These are phyloP conservation scores for Hymenotorrendiella dingleyae DNA, from an alignment of 2,329 filamentous ascomycete genomes.

Conservation along the genomic window DNA sequence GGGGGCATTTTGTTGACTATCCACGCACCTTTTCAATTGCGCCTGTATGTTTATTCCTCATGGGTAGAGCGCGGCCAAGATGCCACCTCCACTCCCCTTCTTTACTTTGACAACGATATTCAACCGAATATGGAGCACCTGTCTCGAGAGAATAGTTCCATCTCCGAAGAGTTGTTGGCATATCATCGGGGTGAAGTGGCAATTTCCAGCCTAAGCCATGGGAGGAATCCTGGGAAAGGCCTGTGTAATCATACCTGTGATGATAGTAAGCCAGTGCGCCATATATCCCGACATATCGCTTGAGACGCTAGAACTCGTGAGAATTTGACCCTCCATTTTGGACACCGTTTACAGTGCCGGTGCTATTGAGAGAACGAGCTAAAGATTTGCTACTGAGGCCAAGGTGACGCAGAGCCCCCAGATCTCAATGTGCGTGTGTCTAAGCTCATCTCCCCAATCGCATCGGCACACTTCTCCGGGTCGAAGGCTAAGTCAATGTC, in stretches of 20 bases:
- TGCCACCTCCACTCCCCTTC: conserved; percentile 75
- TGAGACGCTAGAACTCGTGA: too few species aligned
- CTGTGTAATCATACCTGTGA: conserved; percentile 63
- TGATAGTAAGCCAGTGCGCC: neutral
- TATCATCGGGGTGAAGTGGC: conserved; percentile 66
- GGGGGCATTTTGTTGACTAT: too few species aligned
- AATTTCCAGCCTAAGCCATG: conserved; percentile 56
- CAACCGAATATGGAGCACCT: conserved; percentile 62
- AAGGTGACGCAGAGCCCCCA: too few species aligned
- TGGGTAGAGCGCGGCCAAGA: conserved; percentile 64
- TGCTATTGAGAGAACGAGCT: too few species aligned
- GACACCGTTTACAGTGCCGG: too few species aligned
- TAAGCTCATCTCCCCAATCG: too few species aligned
- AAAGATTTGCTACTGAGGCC: too few species aligned
- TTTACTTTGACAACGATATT: conserved; percentile 63
- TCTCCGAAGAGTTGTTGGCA: conserved; percentile 44
- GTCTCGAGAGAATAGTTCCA: conserved; percentile 61
- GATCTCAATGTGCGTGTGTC: too few species aligned
- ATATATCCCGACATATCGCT: too few species aligned
- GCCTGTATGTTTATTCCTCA: conserved; percentile 59
- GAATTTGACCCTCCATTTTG: too few species aligned
- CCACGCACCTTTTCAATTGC: conserved; percentile 69
- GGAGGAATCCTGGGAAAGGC: conserved; percentile 56
- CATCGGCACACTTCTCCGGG: too few species aligned
- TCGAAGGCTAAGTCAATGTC: too few species aligned